A percentile compares a stretch with the other conserved stretches of the same genome.
Conservation (phyloP, 2,329 filamentous ascomycete genomes). For the Allantophomopsis cytisporea region DNA sequence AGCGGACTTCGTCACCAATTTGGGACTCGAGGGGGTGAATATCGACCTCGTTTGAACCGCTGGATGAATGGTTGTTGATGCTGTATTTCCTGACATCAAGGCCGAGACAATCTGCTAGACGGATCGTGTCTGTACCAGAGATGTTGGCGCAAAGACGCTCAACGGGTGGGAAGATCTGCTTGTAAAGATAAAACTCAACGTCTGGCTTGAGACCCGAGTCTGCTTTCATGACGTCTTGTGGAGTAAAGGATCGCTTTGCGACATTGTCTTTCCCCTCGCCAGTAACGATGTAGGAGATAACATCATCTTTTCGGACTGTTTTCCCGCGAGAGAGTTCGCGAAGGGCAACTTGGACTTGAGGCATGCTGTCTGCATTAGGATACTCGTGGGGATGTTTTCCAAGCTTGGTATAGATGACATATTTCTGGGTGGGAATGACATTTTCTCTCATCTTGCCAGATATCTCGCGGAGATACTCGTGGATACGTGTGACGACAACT, state of each 20-base stretch:
- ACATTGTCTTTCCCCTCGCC: conserved; percentile 49
- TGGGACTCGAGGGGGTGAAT: conserved; percentile 90
- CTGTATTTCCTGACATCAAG: conserved; percentile 83
- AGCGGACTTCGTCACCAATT: conserved; percentile 82
- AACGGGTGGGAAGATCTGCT: conserved; percentile 95
- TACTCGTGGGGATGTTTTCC: conserved; percentile 91
- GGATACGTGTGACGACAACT: conserved; percentile 74
- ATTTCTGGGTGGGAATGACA: conserved; percentile 65
- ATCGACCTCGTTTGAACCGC: conserved; percentile 44
- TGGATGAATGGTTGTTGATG: conserved; percentile 43
- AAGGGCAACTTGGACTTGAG: conserved; percentile 89
- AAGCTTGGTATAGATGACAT: conserved; percentile 95
- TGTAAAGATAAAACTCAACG: conserved; percentile 95
- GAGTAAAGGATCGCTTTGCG: conserved; percentile 80
- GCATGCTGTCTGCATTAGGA: conserved; percentile 89
- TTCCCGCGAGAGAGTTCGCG: conserved; percentile 80
- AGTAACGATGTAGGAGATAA: conserved; percentile 92
- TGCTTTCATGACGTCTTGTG: conserved; percentile 70
- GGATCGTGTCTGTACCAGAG: conserved; percentile 76
- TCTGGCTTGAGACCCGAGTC: conserved; percentile 70
- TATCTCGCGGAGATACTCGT: conserved; percentile 84
- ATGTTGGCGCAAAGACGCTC: conserved; percentile 97
- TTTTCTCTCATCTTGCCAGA: conserved; percentile 75
- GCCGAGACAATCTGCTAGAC: conserved; percentile 85
- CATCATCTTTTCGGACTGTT: conserved; percentile 80